Percentiles rank a stretch among this genome's conserved stretches.
Conservation (phyloP, 192 early-diverging fungal genomes). For the Rhizoclosmatium sp. region DNA sequence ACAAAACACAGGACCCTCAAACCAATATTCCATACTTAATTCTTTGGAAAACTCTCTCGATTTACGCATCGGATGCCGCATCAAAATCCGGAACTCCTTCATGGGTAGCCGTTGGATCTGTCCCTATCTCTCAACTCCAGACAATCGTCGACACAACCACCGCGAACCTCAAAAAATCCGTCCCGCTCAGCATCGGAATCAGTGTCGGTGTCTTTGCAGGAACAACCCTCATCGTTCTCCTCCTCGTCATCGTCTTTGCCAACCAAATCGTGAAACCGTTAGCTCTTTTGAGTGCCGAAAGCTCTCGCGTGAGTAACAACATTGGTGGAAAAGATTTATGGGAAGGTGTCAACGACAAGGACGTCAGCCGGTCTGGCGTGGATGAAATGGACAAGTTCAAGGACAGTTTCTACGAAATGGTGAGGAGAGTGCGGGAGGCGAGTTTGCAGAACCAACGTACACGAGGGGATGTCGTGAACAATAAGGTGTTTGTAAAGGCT, state of each 20-base stretch:
- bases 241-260: conserved; percentile 34
- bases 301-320: conserved; percentile 38
- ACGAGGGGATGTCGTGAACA: too few relatives aligned
- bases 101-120: conserved; percentile 31
- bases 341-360: too few relatives aligned
- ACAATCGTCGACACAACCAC: conserved; percentile 37
- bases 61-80: conserved; percentile 17
- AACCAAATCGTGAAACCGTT: conserved; percentile 33
- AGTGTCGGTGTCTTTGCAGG: conserved; percentile 39
- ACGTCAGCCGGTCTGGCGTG: too few relatives aligned
- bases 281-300: conserved; percentile 27
- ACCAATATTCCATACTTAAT: conserved; percentile 34
- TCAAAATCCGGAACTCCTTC: background rate
- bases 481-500: too few relatives aligned
- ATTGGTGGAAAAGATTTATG: conserved; percentile 13
- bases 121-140: conserved; percentile 40
- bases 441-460: too few relatives aligned
- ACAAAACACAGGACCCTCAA: conserved; percentile 11
- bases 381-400: too few relatives aligned
- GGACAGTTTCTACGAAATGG: too few relatives aligned
- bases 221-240: conserved; percentile 33
- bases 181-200: conserved; percentile 23
- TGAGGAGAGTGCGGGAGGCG: too few relatives aligned
- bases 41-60: conserved; percentile 37
- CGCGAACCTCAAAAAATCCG: conserved; percentile 25